Evolutionary conservation across 1,139 yeast species (phyloP).

Genomic region (Sugiyamaella neomexicana): DNA sequence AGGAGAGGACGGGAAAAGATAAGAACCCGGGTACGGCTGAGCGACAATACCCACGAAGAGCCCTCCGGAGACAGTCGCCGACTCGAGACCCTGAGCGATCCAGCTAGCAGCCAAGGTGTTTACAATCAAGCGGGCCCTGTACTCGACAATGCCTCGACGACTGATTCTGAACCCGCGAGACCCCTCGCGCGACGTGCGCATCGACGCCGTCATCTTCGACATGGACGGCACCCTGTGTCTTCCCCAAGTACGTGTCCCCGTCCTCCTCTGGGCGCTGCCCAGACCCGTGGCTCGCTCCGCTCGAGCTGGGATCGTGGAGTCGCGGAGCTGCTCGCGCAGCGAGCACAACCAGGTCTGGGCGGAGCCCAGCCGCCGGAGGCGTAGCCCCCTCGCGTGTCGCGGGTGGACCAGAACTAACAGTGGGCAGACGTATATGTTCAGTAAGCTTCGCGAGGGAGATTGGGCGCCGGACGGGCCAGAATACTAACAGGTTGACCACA

Average conservation of each 20-base stretch:
- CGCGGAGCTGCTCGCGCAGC: not conserved
- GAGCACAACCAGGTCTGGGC: not conserved
- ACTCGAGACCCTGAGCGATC: too few relatives aligned
- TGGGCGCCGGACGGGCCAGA: too few relatives aligned
- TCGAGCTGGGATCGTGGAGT: not conserved
- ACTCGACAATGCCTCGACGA: constrained; percentile 8
- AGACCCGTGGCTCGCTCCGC: not conserved
- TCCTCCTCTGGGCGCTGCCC: too few relatives aligned
- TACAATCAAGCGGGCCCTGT: not conserved
- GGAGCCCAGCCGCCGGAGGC: not conserved
- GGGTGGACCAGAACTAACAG: not conserved
- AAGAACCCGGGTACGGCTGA: too few relatives aligned
- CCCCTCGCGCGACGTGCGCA: constrained; percentile 37
- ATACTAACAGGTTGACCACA: not conserved
- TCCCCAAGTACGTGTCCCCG: constrained; percentile 48
- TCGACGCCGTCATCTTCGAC: constrained; percentile 59
- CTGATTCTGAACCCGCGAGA: constrained; percentile 7
- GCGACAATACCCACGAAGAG: too few relatives aligned
- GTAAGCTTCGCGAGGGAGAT: constrained; percentile 28
- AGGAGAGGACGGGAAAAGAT: too few relatives aligned
- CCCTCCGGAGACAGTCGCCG: too few relatives aligned
- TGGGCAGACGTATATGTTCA: constrained; percentile 58
- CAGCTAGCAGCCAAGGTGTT: not conserved
- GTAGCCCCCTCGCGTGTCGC: too few relatives aligned
- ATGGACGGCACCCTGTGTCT: constrained; percentile 70